These are phyloP conservation scores for Phtheirospermum japonicum DNA, from an alignment of 257 asterid genomes.

Conservation along the genomic window DNA sequence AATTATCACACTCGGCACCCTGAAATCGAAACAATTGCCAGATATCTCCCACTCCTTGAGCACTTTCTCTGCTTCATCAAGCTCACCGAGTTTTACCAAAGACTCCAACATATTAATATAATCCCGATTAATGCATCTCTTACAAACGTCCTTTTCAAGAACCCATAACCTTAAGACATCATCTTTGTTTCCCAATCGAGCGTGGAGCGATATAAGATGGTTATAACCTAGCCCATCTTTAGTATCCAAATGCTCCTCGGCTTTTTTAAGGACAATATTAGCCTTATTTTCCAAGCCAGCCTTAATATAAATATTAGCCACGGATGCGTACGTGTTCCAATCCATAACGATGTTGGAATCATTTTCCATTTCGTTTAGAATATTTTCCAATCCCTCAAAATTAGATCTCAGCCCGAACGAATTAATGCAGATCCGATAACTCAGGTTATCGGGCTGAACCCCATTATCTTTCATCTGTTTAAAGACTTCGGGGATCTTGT, in stretches of 20 bases:
- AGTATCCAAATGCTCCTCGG: slow-evolving; percentile 54
- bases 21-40: slow-evolving; percentile 60
- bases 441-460: slow-evolving; percentile 61
- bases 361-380: slow-evolving; percentile 67
- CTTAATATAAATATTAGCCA: slow-evolving; percentile 61
- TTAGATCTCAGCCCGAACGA: slow-evolving; percentile 65
- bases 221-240: slow-evolving; percentile 59
- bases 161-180: slow-evolving; percentile 66
- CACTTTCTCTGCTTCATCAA: slow-evolving; percentile 61
- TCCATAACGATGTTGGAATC: slow-evolving; percentile 47
- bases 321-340: slow-evolving; percentile 75
- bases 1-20: slow-evolving; percentile 54
- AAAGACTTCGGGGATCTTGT: slow-evolving; percentile 51
- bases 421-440: slow-evolving; percentile 78
- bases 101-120: slow-evolving; percentile 61
- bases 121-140: slow-evolving; percentile 58
- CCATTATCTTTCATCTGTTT: slow-evolving; percentile 49
- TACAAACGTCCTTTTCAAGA: slow-evolving; percentile 45
- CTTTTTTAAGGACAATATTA: slow-evolving; percentile 45
- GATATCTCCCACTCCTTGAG: slow-evolving; percentile 76
- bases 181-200: slow-evolving; percentile 55
- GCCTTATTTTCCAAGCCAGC: slow-evolving; percentile 56
- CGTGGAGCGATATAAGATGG: slow-evolving; percentile 69
- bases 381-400: slow-evolving; percentile 59
- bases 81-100: slow-evolving; percentile 59